phyloP scores from a whole-genome alignment of 2,329 filamentous ascomycete species.

The Clarireedia homoeocarpa region DNA sequence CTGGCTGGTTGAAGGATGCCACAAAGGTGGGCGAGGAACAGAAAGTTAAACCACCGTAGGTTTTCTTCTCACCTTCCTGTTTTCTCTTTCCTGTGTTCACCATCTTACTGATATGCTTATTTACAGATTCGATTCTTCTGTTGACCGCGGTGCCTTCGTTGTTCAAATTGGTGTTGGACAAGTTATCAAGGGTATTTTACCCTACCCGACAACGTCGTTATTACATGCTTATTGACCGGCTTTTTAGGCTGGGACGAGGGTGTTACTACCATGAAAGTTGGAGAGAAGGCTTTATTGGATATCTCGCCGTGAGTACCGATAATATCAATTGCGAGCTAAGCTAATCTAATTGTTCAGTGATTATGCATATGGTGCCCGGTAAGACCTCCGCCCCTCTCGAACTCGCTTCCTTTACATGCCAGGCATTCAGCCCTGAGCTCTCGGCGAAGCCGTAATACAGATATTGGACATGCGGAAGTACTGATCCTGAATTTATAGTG shows the following conservation, averaged over 20 bases:
- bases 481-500: constrained; percentile 39
- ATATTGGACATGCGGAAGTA: constrained; percentile 9
- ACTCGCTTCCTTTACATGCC: neutral
- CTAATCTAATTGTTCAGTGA: constrained; percentile 39
- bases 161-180: constrained; percentile 72
- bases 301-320: constrained; percentile 59
- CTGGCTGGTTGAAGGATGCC: constrained; percentile 72
- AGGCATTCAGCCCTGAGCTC: neutral
- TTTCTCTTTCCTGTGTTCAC: neutral
- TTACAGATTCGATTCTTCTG: constrained; percentile 79
- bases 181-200: constrained; percentile 71
- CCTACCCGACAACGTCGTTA: constrained; percentile 1
- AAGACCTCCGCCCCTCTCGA: constrained; percentile 28
- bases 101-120: neutral
- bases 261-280: constrained; percentile 76
- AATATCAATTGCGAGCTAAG: neutral
- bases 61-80: neutral
- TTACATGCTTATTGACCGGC: constrained; percentile 12
- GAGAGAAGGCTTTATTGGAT: constrained; percentile 80
- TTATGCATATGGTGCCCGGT: constrained; percentile 56
- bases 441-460: constrained; percentile 1
- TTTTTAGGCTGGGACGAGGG: constrained; percentile 73
- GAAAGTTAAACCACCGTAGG: neutral
- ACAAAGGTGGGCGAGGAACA: constrained; percentile 61
- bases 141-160: constrained; percentile 67